These are phyloP conservation scores for Heterobasidion parviporum DNA, from an alignment of 1,284 basidiomycete species.

Conservation along the genomic window DNA sequence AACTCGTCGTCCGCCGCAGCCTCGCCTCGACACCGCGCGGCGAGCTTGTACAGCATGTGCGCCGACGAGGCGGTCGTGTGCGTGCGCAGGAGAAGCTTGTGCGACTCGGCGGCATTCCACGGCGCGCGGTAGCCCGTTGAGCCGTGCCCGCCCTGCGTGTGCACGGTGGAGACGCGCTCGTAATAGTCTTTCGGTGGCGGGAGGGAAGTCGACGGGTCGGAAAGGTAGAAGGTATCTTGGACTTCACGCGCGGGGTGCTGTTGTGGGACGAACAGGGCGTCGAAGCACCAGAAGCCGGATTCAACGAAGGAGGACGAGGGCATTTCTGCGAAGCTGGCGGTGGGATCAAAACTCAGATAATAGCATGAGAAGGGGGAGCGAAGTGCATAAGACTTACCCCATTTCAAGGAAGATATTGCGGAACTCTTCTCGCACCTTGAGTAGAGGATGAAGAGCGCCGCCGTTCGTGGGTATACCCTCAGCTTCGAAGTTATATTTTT, in stretches of 20 bases:
- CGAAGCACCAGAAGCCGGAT: slow-evolving; percentile 99
- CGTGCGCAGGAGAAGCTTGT: slow-evolving; percentile 89
- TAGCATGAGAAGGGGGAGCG: not conserved
- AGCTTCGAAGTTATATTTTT: slow-evolving; percentile 99
- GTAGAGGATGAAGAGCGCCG: slow-evolving; percentile 91
- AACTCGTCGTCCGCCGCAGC: slow-evolving; percentile 4
- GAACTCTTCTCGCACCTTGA: slow-evolving; percentile 98
- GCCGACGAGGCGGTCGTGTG: slow-evolving; percentile 97
- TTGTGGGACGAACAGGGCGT: slow-evolving; percentile 96
- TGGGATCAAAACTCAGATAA: not conserved
- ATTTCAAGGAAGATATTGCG: slow-evolving; percentile 98
- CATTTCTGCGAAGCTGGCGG: slow-evolving; percentile 94
- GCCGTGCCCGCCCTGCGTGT: slow-evolving; percentile 88
- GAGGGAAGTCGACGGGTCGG: slow-evolving; percentile 79
- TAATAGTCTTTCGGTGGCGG: slow-evolving; percentile 84
- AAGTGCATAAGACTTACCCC: slow-evolving; percentile 55
- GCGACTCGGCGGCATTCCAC: slow-evolving; percentile 88
- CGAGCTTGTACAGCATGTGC: slow-evolving; percentile 91
- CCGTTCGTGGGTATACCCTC: slow-evolving; percentile 85
- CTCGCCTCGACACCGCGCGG: slow-evolving; percentile 66
- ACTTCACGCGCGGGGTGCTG: slow-evolving; percentile 98
- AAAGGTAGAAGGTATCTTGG: slow-evolving; percentile 99
- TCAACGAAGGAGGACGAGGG: slow-evolving; percentile 97
- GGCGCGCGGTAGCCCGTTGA: slow-evolving; percentile 99
- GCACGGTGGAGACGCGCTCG: slow-evolving; percentile 79